Percentiles rank a stretch among this genome's conserved stretches.
Conservation (phyloP, 2,329 filamentous ascomycete species). For the Aspergillus pseudoglaucus region DNA sequence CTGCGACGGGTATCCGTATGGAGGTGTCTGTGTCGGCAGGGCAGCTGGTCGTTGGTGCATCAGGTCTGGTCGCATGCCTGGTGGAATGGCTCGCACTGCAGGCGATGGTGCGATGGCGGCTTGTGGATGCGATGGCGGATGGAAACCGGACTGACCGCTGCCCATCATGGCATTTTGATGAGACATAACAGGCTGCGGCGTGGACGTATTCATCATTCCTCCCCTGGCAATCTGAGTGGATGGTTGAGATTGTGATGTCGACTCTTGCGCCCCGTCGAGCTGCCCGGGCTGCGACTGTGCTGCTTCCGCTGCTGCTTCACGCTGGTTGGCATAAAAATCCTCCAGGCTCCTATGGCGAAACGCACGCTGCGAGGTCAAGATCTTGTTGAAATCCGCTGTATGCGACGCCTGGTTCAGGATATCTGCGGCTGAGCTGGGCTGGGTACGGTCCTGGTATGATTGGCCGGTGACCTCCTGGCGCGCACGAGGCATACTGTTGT, state of each 20-base stretch:
- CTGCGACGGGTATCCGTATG: constrained; percentile 53
- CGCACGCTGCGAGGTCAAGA: constrained; percentile 70
- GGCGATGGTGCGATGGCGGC: constrained; percentile 66
- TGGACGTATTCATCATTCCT: constrained; percentile 28
- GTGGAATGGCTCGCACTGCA: constrained; percentile 59
- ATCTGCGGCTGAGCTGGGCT: constrained; percentile 68
- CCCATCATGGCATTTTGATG: constrained; percentile 43
- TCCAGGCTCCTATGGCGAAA: constrained; percentile 75
- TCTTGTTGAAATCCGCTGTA: constrained; percentile 84
- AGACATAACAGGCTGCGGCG: constrained; percentile 31
- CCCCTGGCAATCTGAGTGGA: constrained; percentile 31
- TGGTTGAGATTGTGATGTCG: constrained; percentile 34
- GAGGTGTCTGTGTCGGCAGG: constrained; percentile 39
- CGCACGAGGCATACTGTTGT: constrained; percentile 73
- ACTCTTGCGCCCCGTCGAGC: constrained; percentile 26
- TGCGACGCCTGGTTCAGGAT: constrained; percentile 81
- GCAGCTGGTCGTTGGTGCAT: constrained; percentile 59
- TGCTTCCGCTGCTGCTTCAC: constrained; percentile 63
- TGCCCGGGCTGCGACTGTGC: constrained; percentile 22
- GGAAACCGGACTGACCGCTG: constrained; percentile 55
- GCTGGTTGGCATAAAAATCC: constrained; percentile 72
- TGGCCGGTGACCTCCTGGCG: constrained; percentile 85
- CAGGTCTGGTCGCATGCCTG: constrained; percentile 53
- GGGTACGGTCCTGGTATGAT: constrained; percentile 79
- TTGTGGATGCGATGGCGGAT: constrained; percentile 64